Evolutionary conservation across 2,329 filamentous ascomycete genomes (phyloP).

Genomic region (Colletotrichum phormii): DNA sequence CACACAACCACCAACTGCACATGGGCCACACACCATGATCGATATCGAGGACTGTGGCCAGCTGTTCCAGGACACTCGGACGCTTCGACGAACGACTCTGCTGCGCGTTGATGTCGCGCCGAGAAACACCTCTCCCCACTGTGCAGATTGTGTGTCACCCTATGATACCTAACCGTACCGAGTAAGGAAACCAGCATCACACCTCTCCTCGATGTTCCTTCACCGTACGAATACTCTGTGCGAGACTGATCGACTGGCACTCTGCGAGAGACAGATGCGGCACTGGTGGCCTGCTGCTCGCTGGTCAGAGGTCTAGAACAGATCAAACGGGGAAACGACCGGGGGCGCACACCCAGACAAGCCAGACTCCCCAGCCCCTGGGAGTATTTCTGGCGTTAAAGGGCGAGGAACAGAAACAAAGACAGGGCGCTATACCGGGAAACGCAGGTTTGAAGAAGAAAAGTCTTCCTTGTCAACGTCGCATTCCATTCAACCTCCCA

Average conservation of each 20-base stretch:
- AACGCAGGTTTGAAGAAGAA: conserved; percentile 6
- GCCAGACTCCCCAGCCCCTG: neutral
- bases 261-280: neutral
- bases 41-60: neutral
- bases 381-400: neutral
- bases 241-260: neutral
- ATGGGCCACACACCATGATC: conserved; percentile 22
- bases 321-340: conserved; percentile 14
- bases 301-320: conserved; percentile 3
- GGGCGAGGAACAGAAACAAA: conserved; percentile 33
- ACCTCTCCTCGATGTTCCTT: neutral
- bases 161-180: too few relatives aligned
- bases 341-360: neutral
- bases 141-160: neutral
- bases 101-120: neutral
- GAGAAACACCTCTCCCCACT: neutral
- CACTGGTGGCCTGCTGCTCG: neutral
- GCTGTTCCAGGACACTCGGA: conserved; percentile 10
- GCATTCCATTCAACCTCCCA: conserved; percentile 26
- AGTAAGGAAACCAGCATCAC: neutral
- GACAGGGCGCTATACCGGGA: neutral
- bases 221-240: neutral
- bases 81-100: conserved; percentile 3
- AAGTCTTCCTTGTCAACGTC: conserved; percentile 4
- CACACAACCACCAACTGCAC: conserved; percentile 1